These are phyloP conservation scores for Litchi chinensis DNA, from an alignment of 345 rosid species.

Conservation along the genomic window DNA sequence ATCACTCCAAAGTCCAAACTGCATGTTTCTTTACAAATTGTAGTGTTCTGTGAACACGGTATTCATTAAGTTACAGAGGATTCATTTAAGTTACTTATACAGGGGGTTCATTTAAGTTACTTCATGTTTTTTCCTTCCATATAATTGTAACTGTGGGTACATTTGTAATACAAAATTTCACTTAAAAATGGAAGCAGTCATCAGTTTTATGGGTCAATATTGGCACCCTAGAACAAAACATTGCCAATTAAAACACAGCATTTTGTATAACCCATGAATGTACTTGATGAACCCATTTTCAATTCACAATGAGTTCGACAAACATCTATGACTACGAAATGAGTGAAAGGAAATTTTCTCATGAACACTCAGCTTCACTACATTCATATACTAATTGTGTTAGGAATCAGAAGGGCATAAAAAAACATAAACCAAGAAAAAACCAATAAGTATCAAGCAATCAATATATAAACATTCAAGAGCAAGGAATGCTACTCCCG, in stretches of 20 bases:
- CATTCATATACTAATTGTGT: neutral
- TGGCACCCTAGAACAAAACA: neutral
- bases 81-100: neutral
- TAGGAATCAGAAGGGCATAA: neutral
- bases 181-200: neutral
- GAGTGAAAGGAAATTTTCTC: neutral
- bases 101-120: neutral
- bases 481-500: neutral
- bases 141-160: neutral
- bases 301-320: slow-evolving; percentile 1
- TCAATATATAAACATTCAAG: neutral
- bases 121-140: neutral
- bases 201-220: neutral
- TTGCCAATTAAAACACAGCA: neutral
- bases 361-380: neutral
- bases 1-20: neutral
- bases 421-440: neutral
- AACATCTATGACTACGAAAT: neutral
- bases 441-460: neutral
- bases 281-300: neutral
- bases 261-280: neutral
- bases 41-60: neutral
- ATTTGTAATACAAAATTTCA: neutral
- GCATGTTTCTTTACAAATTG: neutral
- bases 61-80: neutral